Evolutionary conservation across 1,139 yeast genomes (phyloP).

Genomic region (Groenewaldozyma auringiensis): DNA sequence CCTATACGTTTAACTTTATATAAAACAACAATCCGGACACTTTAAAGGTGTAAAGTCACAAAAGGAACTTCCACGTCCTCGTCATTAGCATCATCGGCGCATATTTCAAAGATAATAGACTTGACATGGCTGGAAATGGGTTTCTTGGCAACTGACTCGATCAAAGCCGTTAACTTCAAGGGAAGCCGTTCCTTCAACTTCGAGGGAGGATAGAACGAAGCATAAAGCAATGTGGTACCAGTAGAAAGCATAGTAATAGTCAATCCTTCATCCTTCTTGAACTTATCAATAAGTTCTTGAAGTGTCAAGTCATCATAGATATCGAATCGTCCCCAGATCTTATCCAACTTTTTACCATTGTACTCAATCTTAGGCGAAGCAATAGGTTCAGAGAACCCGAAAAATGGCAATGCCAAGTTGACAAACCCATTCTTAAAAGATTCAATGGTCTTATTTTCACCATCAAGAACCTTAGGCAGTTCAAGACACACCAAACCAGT

Average conservation of each 20-base stretch:
- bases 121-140: conserved; percentile 69
- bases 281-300: conserved; percentile 65
- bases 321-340: conserved; percentile 93
- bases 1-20: neutral
- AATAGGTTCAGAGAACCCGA: conserved; percentile 95
- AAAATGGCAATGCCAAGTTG: conserved; percentile 89
- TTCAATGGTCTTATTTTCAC: conserved; percentile 60
- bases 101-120: conserved; percentile 76
- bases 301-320: conserved; percentile 71
- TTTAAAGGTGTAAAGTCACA: conserved; percentile 36
- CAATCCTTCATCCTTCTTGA: conserved; percentile 73
- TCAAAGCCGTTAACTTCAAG: conserved; percentile 62
- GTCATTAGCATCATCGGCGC: conserved; percentile 86
- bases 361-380: conserved; percentile 76
- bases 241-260: conserved; percentile 87
- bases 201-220: conserved; percentile 89
- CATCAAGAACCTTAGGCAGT: conserved; percentile 79
- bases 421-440: conserved; percentile 91
- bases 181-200: conserved; percentile 71
- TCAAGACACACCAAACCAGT: conserved; percentile 93
- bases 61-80: conserved; percentile 96
- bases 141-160: conserved; percentile 76
- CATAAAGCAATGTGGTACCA: conserved; percentile 83
- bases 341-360: conserved; percentile 70
- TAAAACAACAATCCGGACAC: conserved; percentile 6